Conservation (phyloP, 225 moss, liverwort and hornwort genomes). For the Takakia lepidozioides region DNA sequence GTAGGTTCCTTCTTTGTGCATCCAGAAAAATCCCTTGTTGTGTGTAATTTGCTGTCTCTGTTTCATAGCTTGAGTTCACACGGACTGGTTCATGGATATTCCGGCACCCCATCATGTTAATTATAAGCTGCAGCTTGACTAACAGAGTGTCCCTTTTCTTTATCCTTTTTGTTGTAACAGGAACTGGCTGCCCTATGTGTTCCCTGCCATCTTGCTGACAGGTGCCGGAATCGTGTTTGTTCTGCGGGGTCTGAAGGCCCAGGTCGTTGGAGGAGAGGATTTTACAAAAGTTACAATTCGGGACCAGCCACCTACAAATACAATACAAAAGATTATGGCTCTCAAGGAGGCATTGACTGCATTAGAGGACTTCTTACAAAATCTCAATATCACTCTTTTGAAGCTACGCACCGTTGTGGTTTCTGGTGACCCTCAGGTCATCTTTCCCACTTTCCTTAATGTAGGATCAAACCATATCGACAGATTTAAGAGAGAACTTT, state of each 20-base stretch:
- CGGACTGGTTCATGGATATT: too few species aligned
- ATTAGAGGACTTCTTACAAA: slow-evolving; percentile 72
- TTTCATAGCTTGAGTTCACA: too few species aligned
- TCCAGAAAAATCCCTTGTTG: not conserved
- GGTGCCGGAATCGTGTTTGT: slow-evolving; percentile 49
- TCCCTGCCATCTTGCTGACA: slow-evolving; percentile 59
- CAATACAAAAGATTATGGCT: slow-evolving; percentile 87
- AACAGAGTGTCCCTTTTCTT: not conserved
- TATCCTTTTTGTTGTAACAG: slow-evolving; percentile 22
- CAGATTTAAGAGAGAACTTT: too few species aligned
- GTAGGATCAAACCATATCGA: too few species aligned
- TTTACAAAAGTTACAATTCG: slow-evolving; percentile 79
- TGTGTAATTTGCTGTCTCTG: too few species aligned
- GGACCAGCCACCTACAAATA: slow-evolving; percentile 83
- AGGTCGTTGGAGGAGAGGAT: slow-evolving; percentile 49
- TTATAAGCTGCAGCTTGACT: too few species aligned
- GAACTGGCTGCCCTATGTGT: slow-evolving; percentile 81
- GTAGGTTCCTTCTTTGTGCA: slow-evolving; percentile 27
- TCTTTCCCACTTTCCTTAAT: too few species aligned
- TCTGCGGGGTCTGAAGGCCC: slow-evolving; percentile 61
- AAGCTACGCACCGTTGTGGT: slow-evolving; percentile 73
- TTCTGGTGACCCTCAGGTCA: too few species aligned
- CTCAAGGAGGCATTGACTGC: slow-evolving; percentile 80
- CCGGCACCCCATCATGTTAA: too few species aligned
- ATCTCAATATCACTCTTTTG: slow-evolving; percentile 61